Percentiles rank a stretch among this genome's conserved stretches.
phyloP scores from a whole-genome alignment of 1,284 basidiomycete genomes.

The Cryptococcus maquisensis region DNA sequence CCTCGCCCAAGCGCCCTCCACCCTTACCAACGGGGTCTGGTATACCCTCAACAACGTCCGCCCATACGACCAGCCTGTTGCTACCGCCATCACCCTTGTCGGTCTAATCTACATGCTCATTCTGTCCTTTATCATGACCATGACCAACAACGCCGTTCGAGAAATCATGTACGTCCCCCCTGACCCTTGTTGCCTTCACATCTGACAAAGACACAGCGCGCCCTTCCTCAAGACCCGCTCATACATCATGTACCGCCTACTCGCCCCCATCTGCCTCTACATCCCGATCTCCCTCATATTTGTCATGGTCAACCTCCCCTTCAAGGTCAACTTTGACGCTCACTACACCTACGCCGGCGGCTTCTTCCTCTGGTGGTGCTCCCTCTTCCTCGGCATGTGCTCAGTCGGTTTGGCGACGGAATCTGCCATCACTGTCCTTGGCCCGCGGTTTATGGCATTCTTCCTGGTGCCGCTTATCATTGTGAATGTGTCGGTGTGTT shows the following conservation, averaged over 20 bases:
- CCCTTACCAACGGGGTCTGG: slow-evolving; percentile 56
- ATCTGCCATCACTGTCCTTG: slow-evolving; percentile 44
- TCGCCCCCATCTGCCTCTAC: slow-evolving; percentile 57
- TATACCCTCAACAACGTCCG: slow-evolving; percentile 58
- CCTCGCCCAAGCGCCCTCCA: slow-evolving; percentile 57
- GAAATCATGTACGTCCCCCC: slow-evolving; percentile 39
- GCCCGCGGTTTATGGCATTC: slow-evolving; percentile 43
- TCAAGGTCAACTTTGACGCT: slow-evolving; percentile 54
- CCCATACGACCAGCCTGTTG: slow-evolving; percentile 64
- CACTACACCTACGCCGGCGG: slow-evolving; percentile 53
- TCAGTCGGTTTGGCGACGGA: slow-evolving; percentile 58
- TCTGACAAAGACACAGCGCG: slow-evolving; percentile 10
- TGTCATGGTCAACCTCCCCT: slow-evolving; percentile 60
- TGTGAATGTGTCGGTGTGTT: slow-evolving; percentile 61
- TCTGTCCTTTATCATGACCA: slow-evolving; percentile 47
- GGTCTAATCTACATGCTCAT: slow-evolving; percentile 65
- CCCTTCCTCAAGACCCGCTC: slow-evolving; percentile 56
- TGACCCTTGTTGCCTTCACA: too few relatives aligned
- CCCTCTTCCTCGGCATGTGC: slow-evolving; percentile 55
- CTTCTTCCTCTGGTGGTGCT: slow-evolving; percentile 72
- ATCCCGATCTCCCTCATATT: slow-evolving; percentile 63
- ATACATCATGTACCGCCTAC: slow-evolving; percentile 58
- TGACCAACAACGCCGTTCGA: slow-evolving; percentile 51
- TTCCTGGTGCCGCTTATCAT: slow-evolving; percentile 56
- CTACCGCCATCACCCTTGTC: slow-evolving; percentile 66